Evolutionary conservation across 2,329 filamentous ascomycete species (phyloP).

Genomic region (Tolypocladium ophioglossoides): DNA sequence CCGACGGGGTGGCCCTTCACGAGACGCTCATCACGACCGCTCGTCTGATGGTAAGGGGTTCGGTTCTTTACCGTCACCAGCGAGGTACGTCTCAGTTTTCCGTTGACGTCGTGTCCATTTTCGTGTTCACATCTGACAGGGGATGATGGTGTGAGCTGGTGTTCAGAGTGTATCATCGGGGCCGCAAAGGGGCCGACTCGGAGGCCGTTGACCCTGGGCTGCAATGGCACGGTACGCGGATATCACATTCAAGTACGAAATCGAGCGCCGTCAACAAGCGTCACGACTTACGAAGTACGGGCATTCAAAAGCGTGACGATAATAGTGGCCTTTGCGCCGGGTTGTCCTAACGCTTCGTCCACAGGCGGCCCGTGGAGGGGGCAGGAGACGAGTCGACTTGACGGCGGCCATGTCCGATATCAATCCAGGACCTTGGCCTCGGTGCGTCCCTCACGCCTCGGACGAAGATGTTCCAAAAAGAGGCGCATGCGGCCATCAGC

Average conservation of each 20-base stretch:
- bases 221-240: too few species aligned
- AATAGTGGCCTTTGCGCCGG: not conserved
- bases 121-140: too few species aligned
- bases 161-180: not conserved
- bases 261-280: not conserved
- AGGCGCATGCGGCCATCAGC: not conserved
- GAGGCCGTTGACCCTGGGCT: not conserved
- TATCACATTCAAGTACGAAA: not conserved
- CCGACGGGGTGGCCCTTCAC: not conserved
- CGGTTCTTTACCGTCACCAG: not conserved
- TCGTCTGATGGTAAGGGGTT: not conserved
- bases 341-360: not conserved
- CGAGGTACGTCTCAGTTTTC: not conserved
- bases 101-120: not conserved
- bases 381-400: not conserved
- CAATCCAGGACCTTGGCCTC: not conserved
- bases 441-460: not conserved
- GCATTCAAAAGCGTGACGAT: not conserved
- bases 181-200: not conserved
- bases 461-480: not conserved
- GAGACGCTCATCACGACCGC: not conserved
- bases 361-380: not conserved
- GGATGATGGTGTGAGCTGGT: too few species aligned
- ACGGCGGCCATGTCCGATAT: not conserved
- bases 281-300: too few species aligned